Base-by-base conservation (phyloP, 192 early-diverging fungal species). In the Phlyctochytrium arcticum region DNA sequence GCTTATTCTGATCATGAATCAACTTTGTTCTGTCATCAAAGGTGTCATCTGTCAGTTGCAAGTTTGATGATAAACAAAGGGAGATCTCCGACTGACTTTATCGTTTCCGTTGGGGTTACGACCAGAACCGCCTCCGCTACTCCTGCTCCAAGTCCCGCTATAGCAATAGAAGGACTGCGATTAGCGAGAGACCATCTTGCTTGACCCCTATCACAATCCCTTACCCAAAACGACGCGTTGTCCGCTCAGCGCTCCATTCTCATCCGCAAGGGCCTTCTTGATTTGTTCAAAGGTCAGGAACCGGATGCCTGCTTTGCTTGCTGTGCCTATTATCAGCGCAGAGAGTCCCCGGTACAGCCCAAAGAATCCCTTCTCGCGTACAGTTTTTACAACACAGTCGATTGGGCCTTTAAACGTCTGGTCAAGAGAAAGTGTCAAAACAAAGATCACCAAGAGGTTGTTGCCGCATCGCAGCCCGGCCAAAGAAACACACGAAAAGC, bases 251-350 rank as follows among this genome's bases (percentile, higher is more conserved):
- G 88, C 84, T 19, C 90, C 94, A 9, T 90, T 68, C 3, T 77
- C 71, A 54, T 90, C 91, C 12, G 80, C 79, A 39, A 98, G 78
- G 21, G 71, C 57, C 26, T 78, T 72, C 66, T 91, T 90, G 60
- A 92, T 87, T 36, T 88, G 85, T 58, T 96, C 94, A 73, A 93
- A 96, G 10, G 93, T 82, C 21, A 95, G 79, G 73, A 98, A 98
- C 3, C 94, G 87, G 1, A 96, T 92, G 4, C 89, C 93, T 0
- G 93, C 94, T 66, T 96, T 96, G 54, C 84, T 86, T 1, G 94
- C 90, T 54, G 89, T 97, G 8, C 96, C 96, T 61, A 93, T 83
- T 3, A 93, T 89, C 71, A 96, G 84, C 0, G 96, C 92, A 35
- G 92, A 88, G 5, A 96, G 81, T 15, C 94, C 94, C 5, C 80